phyloP scores from a whole-genome alignment of 108 stramenopile species.

The Nitzschia inconspicua region DNA sequence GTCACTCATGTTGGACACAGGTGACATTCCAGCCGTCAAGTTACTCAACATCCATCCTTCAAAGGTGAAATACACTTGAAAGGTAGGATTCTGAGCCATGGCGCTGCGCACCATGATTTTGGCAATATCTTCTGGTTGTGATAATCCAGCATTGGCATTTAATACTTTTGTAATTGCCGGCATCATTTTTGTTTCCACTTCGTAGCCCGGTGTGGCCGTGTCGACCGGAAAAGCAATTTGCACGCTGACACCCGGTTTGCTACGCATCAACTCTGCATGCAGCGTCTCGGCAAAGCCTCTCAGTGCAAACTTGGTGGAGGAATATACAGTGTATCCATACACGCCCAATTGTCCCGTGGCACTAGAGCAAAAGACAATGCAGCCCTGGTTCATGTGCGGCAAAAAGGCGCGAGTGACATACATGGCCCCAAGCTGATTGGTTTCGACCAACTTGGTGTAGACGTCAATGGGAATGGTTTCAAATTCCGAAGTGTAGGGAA shows the following conservation, averaged over 20 bases:
- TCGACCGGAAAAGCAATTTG: constrained; percentile 93
- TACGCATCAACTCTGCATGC: constrained; percentile 60
- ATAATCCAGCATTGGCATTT: constrained; percentile 60
- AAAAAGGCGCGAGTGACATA: constrained; percentile 73
- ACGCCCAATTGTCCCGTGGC: constrained; percentile 78
- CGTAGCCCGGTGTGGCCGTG: constrained; percentile 76
- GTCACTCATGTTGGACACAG: constrained; percentile 49
- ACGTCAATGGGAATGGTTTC: constrained; percentile 36
- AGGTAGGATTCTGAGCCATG: constrained; percentile 47
- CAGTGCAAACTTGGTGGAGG: constrained; percentile 84
- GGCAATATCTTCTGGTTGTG: constrained; percentile 59
- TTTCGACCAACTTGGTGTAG: constrained; percentile 50
- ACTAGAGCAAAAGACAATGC: constrained; percentile 70
- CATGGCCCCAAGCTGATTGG: constrained; percentile 81
- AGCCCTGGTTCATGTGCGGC: constrained; percentile 57
- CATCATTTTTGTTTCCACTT: neutral
- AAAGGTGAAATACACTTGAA: constrained; percentile 67
- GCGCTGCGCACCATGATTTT: constrained; percentile 60
- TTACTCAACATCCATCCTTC: constrained; percentile 85
- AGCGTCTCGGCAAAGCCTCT: constrained; percentile 80
- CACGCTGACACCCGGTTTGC: constrained; percentile 43
- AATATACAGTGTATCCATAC: constrained; percentile 83
- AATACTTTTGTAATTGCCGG: constrained; percentile 59
- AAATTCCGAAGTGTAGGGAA: constrained; percentile 57
- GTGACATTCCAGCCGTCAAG: constrained; percentile 74